Evolutionary conservation across 192 early-diverging fungal genomes (phyloP), one percentile per base, ranked within the genome.

Genomic region (Podila epicladia): DNA sequence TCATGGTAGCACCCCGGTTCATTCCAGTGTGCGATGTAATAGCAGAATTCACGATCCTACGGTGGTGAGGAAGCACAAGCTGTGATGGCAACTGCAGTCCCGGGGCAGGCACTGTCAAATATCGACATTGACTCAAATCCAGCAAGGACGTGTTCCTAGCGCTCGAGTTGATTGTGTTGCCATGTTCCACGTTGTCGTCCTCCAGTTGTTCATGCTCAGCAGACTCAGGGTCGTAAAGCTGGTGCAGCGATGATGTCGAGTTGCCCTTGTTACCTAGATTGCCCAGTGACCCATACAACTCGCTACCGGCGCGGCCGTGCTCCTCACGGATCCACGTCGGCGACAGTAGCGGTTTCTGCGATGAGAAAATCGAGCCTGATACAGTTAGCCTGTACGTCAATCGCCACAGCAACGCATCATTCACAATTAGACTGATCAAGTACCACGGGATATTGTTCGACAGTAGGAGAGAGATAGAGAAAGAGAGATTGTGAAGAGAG

Each of bases 351-450:
- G 51, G 62, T 32, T 71, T 76, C 38, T 76, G 74, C 24, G 50
- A 31, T 3, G 55, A 59, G 66, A 80, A 80, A 13, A 80, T 65
- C 29, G 77, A 80, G n/a, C 77, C 77, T 26, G 77, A 72, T 28
- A 80, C 71, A 1, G 77, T 80, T 4, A 72, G 58, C 26, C 68
- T 64, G 28, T 80, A 80, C 0, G 77, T 60, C 1, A 80, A 28
- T 64, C 57, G 67, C 77, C 77, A 80, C 2, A 80, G 71, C 58
- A 62, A 38, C 1, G 71, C 77, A 49, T 80, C 77, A 32, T 62
- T 69, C 31, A 55, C 77, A 28, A 80, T 80, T 19, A 80, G 35
- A 33, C 77, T 80, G 53, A 26, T 55, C n/a, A 17, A 55, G 22
- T 24, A 37, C n/a, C 53, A 7, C 22, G 24, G 20, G n/a, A 69